phyloP scores from a whole-genome alignment of 805 yeast genomes.

The Candida andamanensis region DNA sequence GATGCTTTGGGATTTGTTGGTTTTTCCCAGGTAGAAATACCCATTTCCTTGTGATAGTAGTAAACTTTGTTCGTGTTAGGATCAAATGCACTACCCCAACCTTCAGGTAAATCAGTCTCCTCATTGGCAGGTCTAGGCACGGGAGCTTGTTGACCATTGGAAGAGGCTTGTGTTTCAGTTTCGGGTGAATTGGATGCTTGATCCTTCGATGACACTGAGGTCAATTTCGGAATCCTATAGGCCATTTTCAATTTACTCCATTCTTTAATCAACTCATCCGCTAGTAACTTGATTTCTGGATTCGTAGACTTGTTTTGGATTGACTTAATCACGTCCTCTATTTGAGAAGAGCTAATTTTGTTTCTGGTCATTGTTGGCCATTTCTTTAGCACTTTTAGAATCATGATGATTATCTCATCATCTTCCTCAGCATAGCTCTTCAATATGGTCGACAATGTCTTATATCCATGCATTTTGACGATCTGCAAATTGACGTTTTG shows the following conservation, averaged over 20 bases:
- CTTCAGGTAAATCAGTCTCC: slow-evolving; percentile 41
- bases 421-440: slow-evolving; percentile 24
- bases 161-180: not conserved
- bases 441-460: slow-evolving; percentile 62
- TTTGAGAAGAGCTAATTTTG: slow-evolving; percentile 67
- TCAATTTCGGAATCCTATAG: slow-evolving; percentile 74
- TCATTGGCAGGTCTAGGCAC: not conserved
- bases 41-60: slow-evolving; percentile 49
- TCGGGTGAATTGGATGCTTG: slow-evolving; percentile 1
- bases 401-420: slow-evolving; percentile 37
- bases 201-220: slow-evolving; percentile 7
- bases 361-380: slow-evolving; percentile 64
- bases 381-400: slow-evolving; percentile 52
- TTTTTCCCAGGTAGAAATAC: slow-evolving; percentile 54
- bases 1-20: slow-evolving; percentile 29
- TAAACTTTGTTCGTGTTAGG: slow-evolving; percentile 41
- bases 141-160: not conserved
- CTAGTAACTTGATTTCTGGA: slow-evolving; percentile 27
- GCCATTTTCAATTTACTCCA: slow-evolving; percentile 80
- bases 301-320: slow-evolving; percentile 24
- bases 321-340: slow-evolving; percentile 57
- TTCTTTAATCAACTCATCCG: slow-evolving; percentile 46
- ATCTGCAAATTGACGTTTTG: slow-evolving; percentile 51
- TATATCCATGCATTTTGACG: slow-evolving; percentile 81
- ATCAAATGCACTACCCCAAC: slow-evolving; percentile 61